Percentiles rank a stretch among this genome's conserved stretches.
Conservation (phyloP, 2,329 filamentous ascomycete species). For the Phialemonium atrogriseum region DNA sequence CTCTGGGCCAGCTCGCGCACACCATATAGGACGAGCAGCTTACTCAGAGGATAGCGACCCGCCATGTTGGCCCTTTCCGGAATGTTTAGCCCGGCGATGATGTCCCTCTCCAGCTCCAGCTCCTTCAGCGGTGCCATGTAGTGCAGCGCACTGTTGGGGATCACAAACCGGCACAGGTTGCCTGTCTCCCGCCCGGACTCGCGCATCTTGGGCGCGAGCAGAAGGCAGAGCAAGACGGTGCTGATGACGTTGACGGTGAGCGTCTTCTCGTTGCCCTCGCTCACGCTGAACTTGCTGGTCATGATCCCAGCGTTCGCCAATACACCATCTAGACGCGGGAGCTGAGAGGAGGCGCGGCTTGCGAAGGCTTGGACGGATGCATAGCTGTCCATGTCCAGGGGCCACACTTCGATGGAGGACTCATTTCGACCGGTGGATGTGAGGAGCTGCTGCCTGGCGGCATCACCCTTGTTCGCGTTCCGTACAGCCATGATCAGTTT, state of each 20-base stretch:
- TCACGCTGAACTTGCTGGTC: slow-evolving; percentile 23
- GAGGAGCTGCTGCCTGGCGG: slow-evolving; percentile 14
- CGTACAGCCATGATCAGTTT: slow-evolving; percentile 31
- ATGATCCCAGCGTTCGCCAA: slow-evolving; percentile 35
- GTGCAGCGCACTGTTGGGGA: slow-evolving; percentile 16
- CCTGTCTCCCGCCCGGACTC: slow-evolving; percentile 10
- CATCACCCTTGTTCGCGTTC: slow-evolving; percentile 17
- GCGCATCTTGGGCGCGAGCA: slow-evolving; percentile 21
- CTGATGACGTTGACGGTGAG: slow-evolving; percentile 21
- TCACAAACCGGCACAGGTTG: too few relatives aligned
- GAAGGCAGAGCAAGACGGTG: slow-evolving; percentile 19
- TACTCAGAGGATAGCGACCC: slow-evolving; percentile 21
- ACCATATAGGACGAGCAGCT: slow-evolving; percentile 21
- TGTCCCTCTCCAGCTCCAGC: slow-evolving; percentile 8
- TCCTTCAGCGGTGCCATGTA: slow-evolving; percentile 16
- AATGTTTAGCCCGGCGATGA: slow-evolving; percentile 23
- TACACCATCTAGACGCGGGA: slow-evolving; percentile 33
- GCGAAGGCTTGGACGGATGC: slow-evolving; percentile 31
- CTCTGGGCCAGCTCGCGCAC: slow-evolving; percentile 20
- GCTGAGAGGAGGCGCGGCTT: slow-evolving; percentile 16
- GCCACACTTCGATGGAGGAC: slow-evolving; percentile 25
- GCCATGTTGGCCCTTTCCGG: slow-evolving; percentile 17
- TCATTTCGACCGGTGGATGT: slow-evolving; percentile 3
- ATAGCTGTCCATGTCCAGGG: slow-evolving; percentile 31
- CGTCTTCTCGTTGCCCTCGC: slow-evolving; percentile 38